Base-by-base conservation (phyloP, 495 filamentous ascomycete species). In the Neurospora sp. region DNA sequence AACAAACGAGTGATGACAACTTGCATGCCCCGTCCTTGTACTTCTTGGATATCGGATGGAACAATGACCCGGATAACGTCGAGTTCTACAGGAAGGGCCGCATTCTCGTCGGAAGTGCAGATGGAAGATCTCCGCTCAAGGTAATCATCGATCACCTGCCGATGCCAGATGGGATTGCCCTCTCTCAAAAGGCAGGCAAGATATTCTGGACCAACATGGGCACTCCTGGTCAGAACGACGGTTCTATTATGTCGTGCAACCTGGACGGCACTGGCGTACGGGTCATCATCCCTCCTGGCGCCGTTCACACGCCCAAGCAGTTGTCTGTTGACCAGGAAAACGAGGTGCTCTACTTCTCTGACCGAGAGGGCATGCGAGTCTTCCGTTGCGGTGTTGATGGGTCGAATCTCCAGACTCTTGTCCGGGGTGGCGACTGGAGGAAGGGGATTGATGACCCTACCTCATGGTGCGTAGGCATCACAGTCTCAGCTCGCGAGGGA, bases 231-330 rank as follows among this genome's bases (percentile, higher is more conserved):
- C 72, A 77, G 12, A 72, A 80, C 53, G 84, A 87, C 76, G 87
- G 87, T 8, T 77, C 78, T 0, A 77, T 89, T 3, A 80, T 81
- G 75, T 83, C 82, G 9, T 78, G 81, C 38, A 82, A 83, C 20
- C 69, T 87, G 12, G 84, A 86, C 72, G 86, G 86, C 12, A 80
- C 74, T 18, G 76, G 79, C 0, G 74, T 86, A 68, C 59, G 44
- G 5, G 53, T 59, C 10, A 75, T 80, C 38, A 71, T 88, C 0
- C 76, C 81, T 0, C 41, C 68, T 0, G 85, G 85, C 1, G 68
- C 72, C 3, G 78, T 84, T 2, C 81, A 89, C 77, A 89, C 88
- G 0, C 87, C 87, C 3, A 89, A 89, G 69, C 87, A 89, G 76
- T 73, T 89, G 31, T 71, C 78, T 1, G 76, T 85, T 6, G 75